These are phyloP conservation scores for Aspergillus steynii DNA, from an alignment of 495 filamentous ascomycete species.

Conservation along the genomic window DNA sequence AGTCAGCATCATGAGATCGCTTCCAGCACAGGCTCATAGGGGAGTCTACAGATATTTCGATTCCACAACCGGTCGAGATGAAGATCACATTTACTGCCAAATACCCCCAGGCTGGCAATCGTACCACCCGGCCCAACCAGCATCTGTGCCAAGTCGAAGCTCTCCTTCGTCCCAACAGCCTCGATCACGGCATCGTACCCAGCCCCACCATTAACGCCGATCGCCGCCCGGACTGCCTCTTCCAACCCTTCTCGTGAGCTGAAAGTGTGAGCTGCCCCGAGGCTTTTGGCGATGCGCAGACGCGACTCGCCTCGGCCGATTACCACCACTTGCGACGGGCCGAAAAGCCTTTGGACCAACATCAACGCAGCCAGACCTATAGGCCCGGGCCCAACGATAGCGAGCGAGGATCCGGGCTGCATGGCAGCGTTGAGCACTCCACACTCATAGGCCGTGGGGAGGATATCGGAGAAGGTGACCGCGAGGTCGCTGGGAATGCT, in stretches of 20 bases:
- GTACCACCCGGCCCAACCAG: constrained; percentile 49
- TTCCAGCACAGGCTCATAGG: not conserved
- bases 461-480: constrained; percentile 48
- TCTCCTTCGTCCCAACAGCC: constrained; percentile 50
- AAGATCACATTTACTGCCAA: constrained; percentile 43
- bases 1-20: constrained; percentile 8
- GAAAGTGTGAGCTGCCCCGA: constrained; percentile 47
- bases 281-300: constrained; percentile 37
- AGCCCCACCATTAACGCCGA: constrained; percentile 40
- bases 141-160: constrained; percentile 47
- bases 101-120: constrained; percentile 56
- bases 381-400: constrained; percentile 53
- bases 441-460: constrained; percentile 52
- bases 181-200: constrained; percentile 57
- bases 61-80: constrained; percentile 44
- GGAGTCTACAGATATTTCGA: constrained; percentile 42
- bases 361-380: constrained; percentile 50
- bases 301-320: constrained; percentile 46
- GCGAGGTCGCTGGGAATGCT: constrained; percentile 37
- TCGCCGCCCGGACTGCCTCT: constrained; percentile 32
- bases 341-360: constrained; percentile 43
- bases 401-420: constrained; percentile 43
- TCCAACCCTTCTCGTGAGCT: constrained; percentile 10
- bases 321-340: constrained; percentile 43
- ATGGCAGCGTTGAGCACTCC: constrained; percentile 48